Percentiles rank a stretch among this genome's conserved stretches.
These are phyloP conservation scores for Exophiala calicioides DNA, from an alignment of 2,329 filamentous ascomycete genomes.

Conservation along the genomic window DNA sequence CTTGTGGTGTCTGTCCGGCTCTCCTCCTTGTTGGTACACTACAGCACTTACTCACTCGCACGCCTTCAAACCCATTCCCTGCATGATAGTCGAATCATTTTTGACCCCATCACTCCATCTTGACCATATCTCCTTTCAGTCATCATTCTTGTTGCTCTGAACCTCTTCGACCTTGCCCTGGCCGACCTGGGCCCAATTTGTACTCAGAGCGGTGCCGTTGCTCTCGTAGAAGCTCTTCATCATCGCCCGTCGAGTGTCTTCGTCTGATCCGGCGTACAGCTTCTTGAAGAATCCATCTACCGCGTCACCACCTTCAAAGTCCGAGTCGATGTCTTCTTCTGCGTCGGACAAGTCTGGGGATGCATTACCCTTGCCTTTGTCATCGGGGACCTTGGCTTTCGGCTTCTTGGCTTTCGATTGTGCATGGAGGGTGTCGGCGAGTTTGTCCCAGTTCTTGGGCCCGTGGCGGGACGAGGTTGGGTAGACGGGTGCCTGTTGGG, in stretches of 20 bases:
- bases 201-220: constrained; percentile 88
- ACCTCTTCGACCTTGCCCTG: constrained; percentile 63
- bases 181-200: constrained; percentile 83
- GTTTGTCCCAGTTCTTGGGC: constrained; percentile 88
- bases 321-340: constrained; percentile 51
- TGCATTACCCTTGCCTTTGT: constrained; percentile 38
- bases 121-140: neutral
- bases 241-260: constrained; percentile 88
- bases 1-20: no score
- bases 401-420: constrained; percentile 39
- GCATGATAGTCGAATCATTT: no score
- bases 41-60: no score
- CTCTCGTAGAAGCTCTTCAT: constrained; percentile 96
- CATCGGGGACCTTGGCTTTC: constrained; percentile 33
- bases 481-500: constrained; percentile 59
- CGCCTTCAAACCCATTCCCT: no score
- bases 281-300: constrained; percentile 86
- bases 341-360: constrained; percentile 42
- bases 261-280: constrained; percentile 73
- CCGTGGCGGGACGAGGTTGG: constrained; percentile 83
- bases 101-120: neutral
- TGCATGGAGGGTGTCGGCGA: constrained; percentile 56
- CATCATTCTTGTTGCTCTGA: constrained; percentile 25
- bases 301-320: constrained; percentile 37
- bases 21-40: no score